Base-by-base conservation (phyloP, 2,329 filamentous ascomycete genomes). In the Phoma sp. region DNA sequence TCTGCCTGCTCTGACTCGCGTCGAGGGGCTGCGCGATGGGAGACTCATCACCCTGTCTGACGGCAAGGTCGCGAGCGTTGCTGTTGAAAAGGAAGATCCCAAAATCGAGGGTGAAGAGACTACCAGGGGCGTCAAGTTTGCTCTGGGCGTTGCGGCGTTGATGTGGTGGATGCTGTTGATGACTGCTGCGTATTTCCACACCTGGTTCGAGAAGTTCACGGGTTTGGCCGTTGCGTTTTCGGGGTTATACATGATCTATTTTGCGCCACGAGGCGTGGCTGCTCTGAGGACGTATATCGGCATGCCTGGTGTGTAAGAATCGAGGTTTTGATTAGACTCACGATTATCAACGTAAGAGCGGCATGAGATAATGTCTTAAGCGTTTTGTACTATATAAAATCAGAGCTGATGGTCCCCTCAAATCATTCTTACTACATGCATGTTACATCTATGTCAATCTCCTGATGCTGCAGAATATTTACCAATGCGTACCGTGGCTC, bases 181-280 rank as follows among this genome's bases (percentile, higher is more conserved):
- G 95, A 99, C 95, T 36, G 93, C 93, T 2, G 93, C 96, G 35
- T 99, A 93, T 81, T 99, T 99, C 70, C 95, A 99, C 75, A 99
- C 95, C 0, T 98, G 93, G 93, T 88, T 96, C 67, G 95, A 99
- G 79, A 99, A 98, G 88, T 78, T 80, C 46, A 82, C 79, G 13
- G 80, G 79, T 0, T 63, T 81, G 46, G 22, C 79, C n/a, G 78
- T 82, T 22, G 80, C 79, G 1, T 79, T 80, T 58, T 59, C 60
- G 11, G 76, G 74, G 7, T 60, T 82, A 13, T 80, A 77, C 60
- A 52, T 66, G 2, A 74, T 82, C 5, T 82, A 82, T 61, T 81
- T 81, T 57, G 64, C 79, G 42, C 80, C 80, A 2, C 70, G 79
- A 42, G 79, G 73, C 1, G 63, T 79, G 6, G 77, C 79, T 22